Evolutionary conservation across 257 asterid genomes (phyloP), one percentile per base, ranked within the genome.

Genomic region (Solanum chilense): DNA sequence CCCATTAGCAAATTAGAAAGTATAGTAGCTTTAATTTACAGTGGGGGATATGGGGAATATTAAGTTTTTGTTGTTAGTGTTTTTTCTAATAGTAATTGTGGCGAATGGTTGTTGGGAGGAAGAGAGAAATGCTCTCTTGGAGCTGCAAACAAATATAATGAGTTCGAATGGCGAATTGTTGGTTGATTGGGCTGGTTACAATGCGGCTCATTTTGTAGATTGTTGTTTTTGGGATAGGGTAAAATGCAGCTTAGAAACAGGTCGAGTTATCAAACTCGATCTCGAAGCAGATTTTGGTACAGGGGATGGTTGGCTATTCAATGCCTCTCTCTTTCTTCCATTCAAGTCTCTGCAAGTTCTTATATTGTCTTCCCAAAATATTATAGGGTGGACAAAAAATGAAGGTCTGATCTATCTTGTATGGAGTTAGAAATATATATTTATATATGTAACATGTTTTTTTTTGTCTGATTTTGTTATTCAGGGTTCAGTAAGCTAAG

Each of bases 351-450:
- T 76, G 0, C 21, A 76, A 76, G 8, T 23, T 76, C 83, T 76
- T 13, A 0, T 12, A 23, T 23, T 76, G 23, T 5, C 21, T 39
- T 0, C 0, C 2, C 1, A 1, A 5, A 12, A 41, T 76, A 35
- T 73, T 73, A 23, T 3, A 7, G 58, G 83, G 0, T 41, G 21
- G 35, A 42, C 9, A 13, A 42, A 23, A 12, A 76, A 23, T n/a
- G 83, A 76, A 41, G 82, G 82, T 75, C 20, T 69, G 23, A 12
- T 35, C 39, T 5, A 35, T 35, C 39, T 35, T 35, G 39, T 21
- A 56, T 45, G 6, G 52, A 45, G 16, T 58, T 35, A 35, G 39
- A 6, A 35, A 15, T 16, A 47, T 14, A 14, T 0, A 47, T 13
- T 42, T 3, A 10, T 9, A 10, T 18, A 14, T 9, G 15, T 23